These are phyloP conservation scores for Aspergillus niger DNA, from an alignment of 2,329 filamentous ascomycete species.

Conservation along the genomic window DNA sequence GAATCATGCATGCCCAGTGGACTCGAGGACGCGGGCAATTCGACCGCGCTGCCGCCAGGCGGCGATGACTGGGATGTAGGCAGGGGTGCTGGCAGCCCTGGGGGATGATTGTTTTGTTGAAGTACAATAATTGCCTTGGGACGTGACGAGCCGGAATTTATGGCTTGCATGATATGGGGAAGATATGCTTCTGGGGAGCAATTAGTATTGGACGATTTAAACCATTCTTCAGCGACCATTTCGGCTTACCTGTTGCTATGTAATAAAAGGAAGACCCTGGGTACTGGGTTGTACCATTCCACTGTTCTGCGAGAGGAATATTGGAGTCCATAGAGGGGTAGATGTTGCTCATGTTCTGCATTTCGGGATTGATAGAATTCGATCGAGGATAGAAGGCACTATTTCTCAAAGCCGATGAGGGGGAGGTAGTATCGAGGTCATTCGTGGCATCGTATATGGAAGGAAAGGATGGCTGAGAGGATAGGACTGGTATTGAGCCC, in stretches of 20 bases:
- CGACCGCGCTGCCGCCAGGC: neutral
- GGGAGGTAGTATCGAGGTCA: neutral
- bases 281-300: slow-evolving; percentile 3
- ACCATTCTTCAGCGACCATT: neutral
- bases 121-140: slow-evolving; percentile 23
- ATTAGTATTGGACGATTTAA: neutral
- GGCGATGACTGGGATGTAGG: slow-evolving; percentile 3
- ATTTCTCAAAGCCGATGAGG: neutral
- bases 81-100: neutral
- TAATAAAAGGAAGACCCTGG: slow-evolving; percentile 7
- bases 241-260: slow-evolving; percentile 14
- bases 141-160: slow-evolving; percentile 9
- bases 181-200: slow-evolving; percentile 17
- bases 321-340: slow-evolving; percentile 2
- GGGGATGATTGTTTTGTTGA: slow-evolving; percentile 1
- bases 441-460: slow-evolving; percentile 7
- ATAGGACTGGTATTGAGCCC: neutral
- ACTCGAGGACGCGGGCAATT: neutral
- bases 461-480: neutral
- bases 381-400: neutral
- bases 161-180: slow-evolving; percentile 23
- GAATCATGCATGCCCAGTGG: slow-evolving; percentile 4
- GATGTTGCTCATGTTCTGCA: neutral
- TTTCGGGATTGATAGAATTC: neutral
- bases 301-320: slow-evolving; percentile 1